Evolutionary conservation across 306 rosid genomes (phyloP), one percentile per base, ranked within the genome.

Genomic region (Cotoneaster glaucophyllus): DNA sequence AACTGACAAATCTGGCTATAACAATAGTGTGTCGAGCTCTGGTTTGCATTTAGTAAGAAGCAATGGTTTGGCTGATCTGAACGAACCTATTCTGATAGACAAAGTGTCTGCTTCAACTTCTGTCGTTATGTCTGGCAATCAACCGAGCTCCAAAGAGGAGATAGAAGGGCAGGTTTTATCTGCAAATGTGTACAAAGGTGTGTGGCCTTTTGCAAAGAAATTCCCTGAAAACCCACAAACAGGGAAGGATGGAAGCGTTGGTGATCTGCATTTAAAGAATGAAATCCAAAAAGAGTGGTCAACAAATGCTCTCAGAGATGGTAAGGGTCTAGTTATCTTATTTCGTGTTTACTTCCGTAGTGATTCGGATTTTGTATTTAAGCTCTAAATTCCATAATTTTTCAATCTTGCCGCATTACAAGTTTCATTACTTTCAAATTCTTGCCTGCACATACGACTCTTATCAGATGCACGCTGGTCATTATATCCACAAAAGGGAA

Each of bases 21-120:
- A 62, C 13, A 39, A 24, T 74, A 64, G 58, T n/a, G 28, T 54
- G 58, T 73, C 62, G 67, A 77, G 72, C 8, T 73, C 69, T 43
- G 44, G 17, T 59, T 53, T 74, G 69, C 63, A 15, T 79, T 34
- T 29, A 2, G 67, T 70, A 41, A 80, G 62, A 73, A 37, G 57
- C 43, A 70, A 8, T 43, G 64, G 58, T 19, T 29, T 72, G 70
- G 56, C 76, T 12, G 43, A 69, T 68, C 73, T 79, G 76, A 80
- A 80, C 43, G 86, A 76, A 31, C 76, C 79, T 65, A 65, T 67
- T 72, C 78, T 54, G 39, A 29, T 32, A 6, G 87, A 80, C 56
- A 76, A 37, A 77, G 69, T 58, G 31, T 74, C 61, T 64, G 57
- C 65, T 44, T 63, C 77, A 43, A 58, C 78, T 66, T 44, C 71